These are phyloP conservation scores for Globisporangium cederbergense DNA, from an alignment of 352 stramenopile genomes.

Conservation along the genomic window DNA sequence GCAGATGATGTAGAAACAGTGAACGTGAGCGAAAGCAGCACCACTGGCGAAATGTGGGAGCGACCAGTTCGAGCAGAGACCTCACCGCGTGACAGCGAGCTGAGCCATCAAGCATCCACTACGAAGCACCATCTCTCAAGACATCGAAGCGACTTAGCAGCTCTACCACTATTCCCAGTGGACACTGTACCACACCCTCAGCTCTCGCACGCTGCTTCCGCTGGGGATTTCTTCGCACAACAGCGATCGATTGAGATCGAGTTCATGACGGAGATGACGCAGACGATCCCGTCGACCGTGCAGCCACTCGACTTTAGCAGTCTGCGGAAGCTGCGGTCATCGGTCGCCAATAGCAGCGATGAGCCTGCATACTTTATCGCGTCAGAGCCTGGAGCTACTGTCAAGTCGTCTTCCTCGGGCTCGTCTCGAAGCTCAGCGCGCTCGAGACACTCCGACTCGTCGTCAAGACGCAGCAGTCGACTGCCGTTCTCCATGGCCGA, in stretches of 20 bases:
- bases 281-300: constrained; percentile 12
- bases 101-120: neutral
- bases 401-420: neutral
- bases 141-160: constrained; percentile 2
- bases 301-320: constrained; percentile 18
- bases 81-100: neutral
- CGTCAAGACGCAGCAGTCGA: neutral
- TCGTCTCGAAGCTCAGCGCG: neutral
- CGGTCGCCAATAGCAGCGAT: neutral
- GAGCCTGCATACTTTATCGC: neutral
- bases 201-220: neutral
- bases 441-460: neutral
- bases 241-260: constrained; percentile 10
- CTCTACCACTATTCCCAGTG: neutral
- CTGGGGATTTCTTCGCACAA: neutral
- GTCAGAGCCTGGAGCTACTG: neutral
- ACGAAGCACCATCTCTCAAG: neutral
- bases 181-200: neutral
- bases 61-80: neutral
- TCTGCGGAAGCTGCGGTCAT: neutral
- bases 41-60: neutral
- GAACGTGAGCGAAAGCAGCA: neutral
- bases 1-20: neutral
- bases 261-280: constrained; percentile 4
- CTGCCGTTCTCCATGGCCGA: constrained; percentile 9